These are phyloP conservation scores for Phytophthora melonis DNA, from an alignment of 352 stramenopile genomes.

Conservation along the genomic window DNA sequence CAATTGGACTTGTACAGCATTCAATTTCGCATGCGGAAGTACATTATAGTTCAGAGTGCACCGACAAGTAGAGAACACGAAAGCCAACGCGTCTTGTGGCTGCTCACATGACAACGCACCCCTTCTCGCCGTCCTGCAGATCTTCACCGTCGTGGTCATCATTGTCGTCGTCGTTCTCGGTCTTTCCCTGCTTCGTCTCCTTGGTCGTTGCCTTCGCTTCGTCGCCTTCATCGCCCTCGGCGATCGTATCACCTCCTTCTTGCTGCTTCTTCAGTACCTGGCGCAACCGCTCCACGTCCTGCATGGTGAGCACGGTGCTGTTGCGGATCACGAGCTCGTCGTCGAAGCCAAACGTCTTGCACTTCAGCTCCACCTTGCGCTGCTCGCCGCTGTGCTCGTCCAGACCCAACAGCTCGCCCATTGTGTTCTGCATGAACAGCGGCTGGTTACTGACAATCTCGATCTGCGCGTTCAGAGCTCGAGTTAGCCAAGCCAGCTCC, in stretches of 20 bases:
- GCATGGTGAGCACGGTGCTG: constrained; percentile 81
- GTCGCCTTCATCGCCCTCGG: constrained; percentile 8
- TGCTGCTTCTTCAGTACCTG: constrained; percentile 55
- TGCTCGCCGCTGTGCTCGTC: constrained; percentile 54
- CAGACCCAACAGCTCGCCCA: constrained; percentile 67
- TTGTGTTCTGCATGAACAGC: constrained; percentile 77
- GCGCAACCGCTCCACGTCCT: constrained; percentile 75
- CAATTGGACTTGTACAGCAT: too few relatives aligned
- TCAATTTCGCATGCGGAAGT: background rate
- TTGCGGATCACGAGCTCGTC: constrained; percentile 82
- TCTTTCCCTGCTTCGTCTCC: constrained; percentile 17
- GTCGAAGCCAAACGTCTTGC: constrained; percentile 65
- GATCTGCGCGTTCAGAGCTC: constrained; percentile 68
- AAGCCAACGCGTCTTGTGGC: background rate
- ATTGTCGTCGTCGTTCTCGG: constrained; percentile 38
- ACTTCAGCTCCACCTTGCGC: constrained; percentile 65
- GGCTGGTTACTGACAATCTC: constrained; percentile 74
- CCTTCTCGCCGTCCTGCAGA: constrained; percentile 38
- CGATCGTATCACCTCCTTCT: constrained; percentile 7
- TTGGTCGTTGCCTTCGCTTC: constrained; percentile 13
- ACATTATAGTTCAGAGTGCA: background rate
- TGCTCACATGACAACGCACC: constrained; percentile 44
- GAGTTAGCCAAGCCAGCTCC: constrained; percentile 80
- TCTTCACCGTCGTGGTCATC: constrained; percentile 18
- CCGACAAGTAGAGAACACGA: background rate